Evolutionary conservation across 2,329 filamentous ascomycete genomes (phyloP).

Genomic region (Aspergillus amoenus): DNA sequence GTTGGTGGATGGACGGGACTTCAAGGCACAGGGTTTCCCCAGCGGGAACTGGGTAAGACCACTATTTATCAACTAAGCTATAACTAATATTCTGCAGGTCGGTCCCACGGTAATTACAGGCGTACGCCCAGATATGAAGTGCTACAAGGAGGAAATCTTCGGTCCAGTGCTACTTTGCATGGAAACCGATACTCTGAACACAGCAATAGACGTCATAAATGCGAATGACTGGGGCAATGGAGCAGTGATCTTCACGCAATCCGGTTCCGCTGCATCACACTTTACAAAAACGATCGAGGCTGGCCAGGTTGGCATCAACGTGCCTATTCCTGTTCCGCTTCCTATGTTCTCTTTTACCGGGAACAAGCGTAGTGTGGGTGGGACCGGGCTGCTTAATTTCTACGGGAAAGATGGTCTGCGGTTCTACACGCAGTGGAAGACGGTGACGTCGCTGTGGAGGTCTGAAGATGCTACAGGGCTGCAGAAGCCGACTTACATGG

Average conservation of each 20-base stretch:
- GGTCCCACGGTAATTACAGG: conserved; percentile 66
- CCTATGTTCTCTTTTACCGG: conserved; percentile 66
- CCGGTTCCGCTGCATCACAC: conserved; percentile 59
- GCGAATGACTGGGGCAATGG: conserved; percentile 68
- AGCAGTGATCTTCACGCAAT: conserved; percentile 65
- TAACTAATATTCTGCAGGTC: conserved; percentile 40
- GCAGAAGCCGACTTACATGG: too few species aligned
- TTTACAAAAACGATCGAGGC: conserved; percentile 68
- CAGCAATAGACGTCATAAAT: conserved; percentile 64
- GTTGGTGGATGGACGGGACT: conserved; percentile 60
- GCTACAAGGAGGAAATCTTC: conserved; percentile 68
- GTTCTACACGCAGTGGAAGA: conserved; percentile 98
- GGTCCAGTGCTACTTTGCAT: conserved; percentile 65
- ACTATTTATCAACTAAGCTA: too few species aligned
- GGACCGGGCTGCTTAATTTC: conserved; percentile 88
- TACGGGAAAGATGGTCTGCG: conserved; percentile 90
- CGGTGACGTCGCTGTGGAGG: conserved; percentile 89
- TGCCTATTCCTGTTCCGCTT: conserved; percentile 62
- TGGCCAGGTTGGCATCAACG: conserved; percentile 67
- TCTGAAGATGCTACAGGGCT: conserved; percentile 65
- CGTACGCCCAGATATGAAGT: conserved; percentile 64
- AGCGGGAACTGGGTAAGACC: conserved; percentile 55
- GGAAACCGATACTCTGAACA: conserved; percentile 59
- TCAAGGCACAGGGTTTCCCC: conserved; percentile 62
- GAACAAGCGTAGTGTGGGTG: conserved; percentile 89